Evolutionary conservation across 2,329 filamentous ascomycete genomes (phyloP).

Genomic region (Colletotrichum sp.): DNA sequence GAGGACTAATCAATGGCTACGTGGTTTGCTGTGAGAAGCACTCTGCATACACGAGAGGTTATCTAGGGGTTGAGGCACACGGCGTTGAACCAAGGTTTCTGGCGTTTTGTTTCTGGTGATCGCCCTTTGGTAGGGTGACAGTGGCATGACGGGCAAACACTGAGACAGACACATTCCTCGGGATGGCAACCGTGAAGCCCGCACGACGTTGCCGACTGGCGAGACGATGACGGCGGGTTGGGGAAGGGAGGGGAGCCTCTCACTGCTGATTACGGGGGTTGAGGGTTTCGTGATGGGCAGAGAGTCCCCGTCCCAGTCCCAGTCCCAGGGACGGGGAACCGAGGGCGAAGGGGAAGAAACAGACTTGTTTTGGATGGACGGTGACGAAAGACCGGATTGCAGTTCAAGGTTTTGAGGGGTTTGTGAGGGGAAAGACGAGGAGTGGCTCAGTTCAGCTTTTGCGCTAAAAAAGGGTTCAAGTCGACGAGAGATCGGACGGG

Average conservation of each 20-base stretch:
- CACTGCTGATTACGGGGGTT: not conserved
- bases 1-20: no score
- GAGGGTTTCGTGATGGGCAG: not conserved
- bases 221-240: not conserved
- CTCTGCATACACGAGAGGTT: not conserved
- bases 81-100: not conserved
- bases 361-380: not conserved
- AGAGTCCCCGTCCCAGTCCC: not conserved
- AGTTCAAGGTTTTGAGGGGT: constrained; percentile 5
- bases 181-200: not conserved
- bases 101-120: not conserved
- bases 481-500: constrained; percentile 16
- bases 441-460: not conserved
- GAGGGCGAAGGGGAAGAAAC: not conserved
- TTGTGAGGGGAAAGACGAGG: not conserved
- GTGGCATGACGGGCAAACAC: not conserved
- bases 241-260: not conserved
- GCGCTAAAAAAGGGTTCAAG: not conserved
- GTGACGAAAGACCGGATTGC: not conserved
- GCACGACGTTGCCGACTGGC: not conserved
- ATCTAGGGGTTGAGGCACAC: not conserved
- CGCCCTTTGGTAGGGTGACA: not conserved
- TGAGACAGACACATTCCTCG: not conserved
- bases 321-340: not conserved
- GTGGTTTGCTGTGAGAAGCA: not conserved